Base-by-base conservation (phyloP, 345 rosid genomes). In the Lumnitzera littorea region DNA sequence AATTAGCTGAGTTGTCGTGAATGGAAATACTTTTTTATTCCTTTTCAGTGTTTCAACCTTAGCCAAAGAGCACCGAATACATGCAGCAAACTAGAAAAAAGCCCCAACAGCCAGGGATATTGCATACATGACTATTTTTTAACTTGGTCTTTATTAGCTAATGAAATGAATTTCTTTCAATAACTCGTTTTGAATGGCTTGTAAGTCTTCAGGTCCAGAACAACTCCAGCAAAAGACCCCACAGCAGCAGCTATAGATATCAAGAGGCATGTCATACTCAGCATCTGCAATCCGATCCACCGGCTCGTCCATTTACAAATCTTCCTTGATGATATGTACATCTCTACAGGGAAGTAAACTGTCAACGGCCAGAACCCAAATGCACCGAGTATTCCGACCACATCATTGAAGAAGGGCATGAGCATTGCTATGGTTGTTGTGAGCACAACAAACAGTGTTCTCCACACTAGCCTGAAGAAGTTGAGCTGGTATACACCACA, bases 331-430 rank as follows among this genome's bases (percentile, higher is more conserved):
- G 72, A 70, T 27, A 75, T 79, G 60, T 79, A 75, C 84, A 79
- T 82, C 64, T 79, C 87, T 14, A 82, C 55, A 0, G 83, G 83
- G 70, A 75, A 81, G 61, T 68, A 81, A 9, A 82, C 81, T 0
- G 86, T 82, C 58, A 76, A 46, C 9, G 84, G 87, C 84, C 84
- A 79, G 74, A 83, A 80, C 54, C 85, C 83, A 66, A 78, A 62
- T 17, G 88, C 85, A 2, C 82, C 85, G 0, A 83, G 76, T 27
- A 80, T 57, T 41, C 86, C 86, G 0, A 76, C 82, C 3, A 78
- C 79, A 23, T 81, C 82, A 17, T 71, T 76, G 74, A 84, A 80
- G 73, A 80, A 80, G 24, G 84, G 86, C 73, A 84, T 41, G 50
- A 79, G 86, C 86, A 79, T 84, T 53, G 84, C 78, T 46, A 81